Evolutionary conservation across 2,329 filamentous ascomycete genomes (phyloP).

Genomic region (Aspergillus uvarum): DNA sequence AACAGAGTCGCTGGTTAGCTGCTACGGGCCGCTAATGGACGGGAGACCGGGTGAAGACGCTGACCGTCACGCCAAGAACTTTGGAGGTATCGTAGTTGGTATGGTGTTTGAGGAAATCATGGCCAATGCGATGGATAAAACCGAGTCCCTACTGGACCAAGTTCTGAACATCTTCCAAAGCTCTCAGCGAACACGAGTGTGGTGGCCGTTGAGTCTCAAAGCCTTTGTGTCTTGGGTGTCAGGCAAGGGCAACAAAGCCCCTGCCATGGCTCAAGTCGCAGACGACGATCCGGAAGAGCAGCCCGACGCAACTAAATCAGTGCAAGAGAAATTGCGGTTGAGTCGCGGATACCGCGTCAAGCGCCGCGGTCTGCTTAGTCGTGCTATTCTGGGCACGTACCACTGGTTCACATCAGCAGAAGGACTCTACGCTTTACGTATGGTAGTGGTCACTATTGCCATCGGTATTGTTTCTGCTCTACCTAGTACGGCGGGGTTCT

Average conservation of each 20-base stretch:
- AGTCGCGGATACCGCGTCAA: slow-evolving; percentile 33
- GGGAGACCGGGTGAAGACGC: neutral
- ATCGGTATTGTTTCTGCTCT: slow-evolving; percentile 45
- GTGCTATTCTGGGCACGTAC: slow-evolving; percentile 31
- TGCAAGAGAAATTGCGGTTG: slow-evolving; percentile 39
- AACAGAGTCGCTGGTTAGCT: slow-evolving; percentile 42
- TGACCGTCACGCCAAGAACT: slow-evolving; percentile 24
- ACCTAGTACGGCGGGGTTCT: slow-evolving; percentile 49
- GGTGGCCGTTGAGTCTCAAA: slow-evolving; percentile 45
- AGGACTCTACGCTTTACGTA: slow-evolving; percentile 50
- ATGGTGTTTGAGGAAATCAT: slow-evolving; percentile 51
- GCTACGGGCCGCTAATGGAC: slow-evolving; percentile 7
- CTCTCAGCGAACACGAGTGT: slow-evolving; percentile 40
- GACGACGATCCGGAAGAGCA: slow-evolving; percentile 13
- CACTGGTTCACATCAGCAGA: slow-evolving; percentile 37
- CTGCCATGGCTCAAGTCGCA: slow-evolving; percentile 29
- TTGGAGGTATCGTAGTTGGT: slow-evolving; percentile 46
- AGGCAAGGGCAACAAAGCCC: slow-evolving; percentile 21
- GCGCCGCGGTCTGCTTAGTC: slow-evolving; percentile 28
- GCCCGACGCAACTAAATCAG: slow-evolving; percentile 32
- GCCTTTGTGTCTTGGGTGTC: slow-evolving; percentile 44
- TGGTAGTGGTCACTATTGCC: slow-evolving; percentile 51
- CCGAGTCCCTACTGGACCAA: slow-evolving; percentile 34
- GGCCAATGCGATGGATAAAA: slow-evolving; percentile 23
- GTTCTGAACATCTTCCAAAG: slow-evolving; percentile 39